Conservation (phyloP, 768 basidiomycete species). For the Scleroderma citrinum region DNA sequence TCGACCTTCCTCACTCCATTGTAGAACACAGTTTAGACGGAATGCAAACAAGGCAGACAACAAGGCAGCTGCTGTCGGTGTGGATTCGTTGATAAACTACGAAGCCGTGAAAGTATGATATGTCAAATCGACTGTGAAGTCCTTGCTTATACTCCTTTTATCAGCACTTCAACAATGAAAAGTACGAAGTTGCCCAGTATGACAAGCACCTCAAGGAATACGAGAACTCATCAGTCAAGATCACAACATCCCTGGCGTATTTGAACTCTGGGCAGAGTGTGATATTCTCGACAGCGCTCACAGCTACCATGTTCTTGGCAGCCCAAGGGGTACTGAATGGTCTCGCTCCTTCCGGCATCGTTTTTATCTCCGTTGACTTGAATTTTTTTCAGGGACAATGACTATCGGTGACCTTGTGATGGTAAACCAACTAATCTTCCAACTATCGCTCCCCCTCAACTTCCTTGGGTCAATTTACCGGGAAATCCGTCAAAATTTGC, state of each 20-base stretch:
- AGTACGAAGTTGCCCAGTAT: conserved; percentile 85
- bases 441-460: conserved; percentile 92
- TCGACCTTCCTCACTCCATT: background rate
- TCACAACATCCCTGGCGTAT: conserved; percentile 88
- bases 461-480: conserved; percentile 97
- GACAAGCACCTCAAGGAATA: conserved; percentile 83
- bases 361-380: background rate
- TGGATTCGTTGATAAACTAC: conserved; percentile 96
- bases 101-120: conserved; percentile 91
- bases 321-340: conserved; percentile 93
- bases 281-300: conserved; percentile 92
- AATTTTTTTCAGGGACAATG: conserved; percentile 70
- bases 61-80: conserved; percentile 87
- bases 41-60: conserved; percentile 97
- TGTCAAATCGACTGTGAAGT: conserved; percentile 1
- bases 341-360: conserved; percentile 18
- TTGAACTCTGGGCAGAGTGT: conserved; percentile 96
- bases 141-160: background rate
- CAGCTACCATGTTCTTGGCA: conserved; percentile 92
- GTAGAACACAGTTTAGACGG: conserved; percentile 86
- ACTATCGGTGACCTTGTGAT: conserved; percentile 97
- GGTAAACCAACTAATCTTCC: conserved; percentile 98
- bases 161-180: conserved; percentile 97
- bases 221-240: conserved; percentile 89
- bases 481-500: conserved; percentile 89